Evolutionary conservation across 805 yeast genomes (phyloP).

Genomic region (Saccharomycopsis olivae): DNA sequence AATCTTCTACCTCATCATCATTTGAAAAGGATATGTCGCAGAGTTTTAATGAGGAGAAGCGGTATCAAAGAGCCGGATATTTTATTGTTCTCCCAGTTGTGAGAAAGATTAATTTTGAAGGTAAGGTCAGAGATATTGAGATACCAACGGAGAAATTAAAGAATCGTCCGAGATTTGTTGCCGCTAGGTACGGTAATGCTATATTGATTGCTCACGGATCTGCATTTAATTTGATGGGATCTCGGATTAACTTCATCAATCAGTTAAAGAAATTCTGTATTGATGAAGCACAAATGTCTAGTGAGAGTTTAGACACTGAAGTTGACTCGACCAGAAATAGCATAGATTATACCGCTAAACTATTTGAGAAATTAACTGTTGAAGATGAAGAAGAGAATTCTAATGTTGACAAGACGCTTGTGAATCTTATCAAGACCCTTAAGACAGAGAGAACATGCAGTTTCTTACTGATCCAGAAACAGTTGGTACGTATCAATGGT

Average conservation of each 20-base stretch:
- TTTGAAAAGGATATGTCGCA: background rate
- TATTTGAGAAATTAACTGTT: constrained; percentile 7
- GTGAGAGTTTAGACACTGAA: background rate
- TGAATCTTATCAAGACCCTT: constrained; percentile 4
- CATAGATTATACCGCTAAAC: constrained; percentile 1
- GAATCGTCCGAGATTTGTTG: constrained; percentile 10
- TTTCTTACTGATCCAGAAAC: constrained; percentile 13
- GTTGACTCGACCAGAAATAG: background rate
- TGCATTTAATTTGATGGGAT: constrained; percentile 5
- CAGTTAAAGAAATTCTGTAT: constrained; percentile 11
- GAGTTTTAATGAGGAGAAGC: background rate
- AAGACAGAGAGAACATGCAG: constrained; percentile 12
- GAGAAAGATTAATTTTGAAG: constrained; percentile 10
- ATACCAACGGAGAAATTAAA: background rate
- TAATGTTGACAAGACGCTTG: background rate
- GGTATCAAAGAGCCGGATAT: constrained; percentile 3
- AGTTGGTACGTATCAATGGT: constrained; percentile 12
- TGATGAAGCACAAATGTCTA: constrained; percentile 4
- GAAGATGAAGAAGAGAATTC: background rate
- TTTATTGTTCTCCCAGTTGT: constrained; percentile 11
- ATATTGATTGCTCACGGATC: constrained; percentile 13
- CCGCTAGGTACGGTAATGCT: constrained; percentile 10
- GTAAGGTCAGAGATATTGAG: constrained; percentile 6
- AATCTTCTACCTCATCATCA: background rate
- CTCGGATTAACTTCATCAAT: constrained; percentile 10